Conservation (phyloP, 31 red algal genomes). For the Odonthalia washingtoniensis region DNA sequence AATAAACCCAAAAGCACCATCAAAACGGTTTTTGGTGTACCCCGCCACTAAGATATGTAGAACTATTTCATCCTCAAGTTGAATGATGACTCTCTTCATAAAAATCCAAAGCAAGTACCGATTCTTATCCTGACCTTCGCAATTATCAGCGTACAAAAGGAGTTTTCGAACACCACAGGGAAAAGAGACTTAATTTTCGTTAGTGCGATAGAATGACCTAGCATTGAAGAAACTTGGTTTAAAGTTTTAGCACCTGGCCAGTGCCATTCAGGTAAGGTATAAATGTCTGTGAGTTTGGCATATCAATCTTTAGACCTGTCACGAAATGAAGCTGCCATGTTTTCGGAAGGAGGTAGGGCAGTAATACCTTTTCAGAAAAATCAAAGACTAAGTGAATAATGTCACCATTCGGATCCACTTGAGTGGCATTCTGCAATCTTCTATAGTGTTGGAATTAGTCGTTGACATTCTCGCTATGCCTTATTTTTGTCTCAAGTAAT, state of each 20-base stretch:
- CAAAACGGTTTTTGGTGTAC: conserved; percentile 7
- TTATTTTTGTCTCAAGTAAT: background rate
- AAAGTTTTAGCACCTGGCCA: too few species aligned
- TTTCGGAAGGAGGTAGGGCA: background rate
- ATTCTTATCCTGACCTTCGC: conserved; percentile 8
- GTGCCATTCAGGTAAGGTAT: background rate
- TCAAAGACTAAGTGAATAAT: background rate
- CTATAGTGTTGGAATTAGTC: conserved; percentile 30
- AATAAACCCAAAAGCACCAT: conserved; percentile 10
- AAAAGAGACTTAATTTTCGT: background rate
- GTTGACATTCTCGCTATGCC: background rate
- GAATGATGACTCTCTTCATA: too few species aligned
- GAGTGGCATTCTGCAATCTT: background rate
- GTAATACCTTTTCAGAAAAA: background rate
- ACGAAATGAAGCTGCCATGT: background rate
- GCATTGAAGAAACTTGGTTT: background rate
- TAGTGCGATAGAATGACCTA: background rate
- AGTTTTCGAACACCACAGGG: background rate
- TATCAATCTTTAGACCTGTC: too few species aligned
- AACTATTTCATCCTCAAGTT: too few species aligned
- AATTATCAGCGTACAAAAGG: conserved; percentile 4
- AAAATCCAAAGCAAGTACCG: background rate
- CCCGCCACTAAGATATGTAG: background rate
- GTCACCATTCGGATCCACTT: too few species aligned
- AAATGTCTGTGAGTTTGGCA: background rate